phyloP scores from a whole-genome alignment of 768 basidiomycete genomes.

The Phaffia tasmanica region DNA sequence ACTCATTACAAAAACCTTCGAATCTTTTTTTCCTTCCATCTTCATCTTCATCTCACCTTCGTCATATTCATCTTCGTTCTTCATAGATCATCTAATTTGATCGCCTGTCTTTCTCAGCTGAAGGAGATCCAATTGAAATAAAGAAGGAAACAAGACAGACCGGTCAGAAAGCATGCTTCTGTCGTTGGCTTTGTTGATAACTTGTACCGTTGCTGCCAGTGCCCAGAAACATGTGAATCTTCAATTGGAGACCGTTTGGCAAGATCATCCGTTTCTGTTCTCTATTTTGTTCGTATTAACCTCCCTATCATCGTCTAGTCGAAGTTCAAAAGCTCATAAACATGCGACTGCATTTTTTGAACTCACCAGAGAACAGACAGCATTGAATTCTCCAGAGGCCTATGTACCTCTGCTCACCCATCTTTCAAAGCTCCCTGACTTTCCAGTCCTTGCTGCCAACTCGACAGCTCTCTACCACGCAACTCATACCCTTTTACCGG shows the following conservation, averaged over 20 bases:
- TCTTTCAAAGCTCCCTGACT: background rate
- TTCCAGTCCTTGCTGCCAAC: constrained; percentile 44
- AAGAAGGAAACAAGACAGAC: too few relatives aligned
- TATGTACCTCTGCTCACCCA: constrained; percentile 66
- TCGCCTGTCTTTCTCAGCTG: too few relatives aligned
- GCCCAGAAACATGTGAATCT: constrained; percentile 43
- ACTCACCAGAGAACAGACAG: constrained; percentile 60
- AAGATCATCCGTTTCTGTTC: constrained; percentile 51
- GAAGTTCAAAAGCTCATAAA: too few relatives aligned
- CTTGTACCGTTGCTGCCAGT: too few relatives aligned
- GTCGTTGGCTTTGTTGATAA: too few relatives aligned
- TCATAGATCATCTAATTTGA: too few relatives aligned
- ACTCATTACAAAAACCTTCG: too few relatives aligned
- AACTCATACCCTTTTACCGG: constrained; percentile 36
- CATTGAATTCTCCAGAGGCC: constrained; percentile 56
- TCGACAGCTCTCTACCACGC: constrained; percentile 24
- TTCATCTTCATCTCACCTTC: too few relatives aligned
- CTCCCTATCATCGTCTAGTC: constrained; percentile 1
- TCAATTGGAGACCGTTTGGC: constrained; percentile 55
- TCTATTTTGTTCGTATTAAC: constrained; percentile 51
- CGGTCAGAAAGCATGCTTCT: too few relatives aligned
- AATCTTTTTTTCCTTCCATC: too few relatives aligned
- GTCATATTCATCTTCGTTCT: too few relatives aligned
- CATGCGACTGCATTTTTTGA: constrained; percentile 2
- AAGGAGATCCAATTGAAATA: too few relatives aligned